phyloP scores from a whole-genome alignment of 352 stramenopile species.

The Phytophthora cryptogea region DNA sequence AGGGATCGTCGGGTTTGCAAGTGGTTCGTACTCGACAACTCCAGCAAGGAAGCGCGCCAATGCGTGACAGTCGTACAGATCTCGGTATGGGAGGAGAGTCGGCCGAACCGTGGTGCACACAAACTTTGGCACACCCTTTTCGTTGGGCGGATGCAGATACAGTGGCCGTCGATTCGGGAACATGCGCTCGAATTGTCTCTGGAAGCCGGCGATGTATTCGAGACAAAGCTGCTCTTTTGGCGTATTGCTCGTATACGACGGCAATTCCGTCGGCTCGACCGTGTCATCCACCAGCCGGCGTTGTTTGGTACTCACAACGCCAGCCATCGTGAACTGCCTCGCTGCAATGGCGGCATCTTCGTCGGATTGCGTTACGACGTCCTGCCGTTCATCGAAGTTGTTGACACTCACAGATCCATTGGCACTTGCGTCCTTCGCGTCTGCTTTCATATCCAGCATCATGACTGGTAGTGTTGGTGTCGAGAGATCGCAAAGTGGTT shows the following conservation, averaged over 20 bases:
- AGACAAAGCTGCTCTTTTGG: constrained; percentile 93
- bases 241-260: constrained; percentile 65
- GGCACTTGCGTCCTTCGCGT: constrained; percentile 44
- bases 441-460: constrained; percentile 55
- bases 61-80: constrained; percentile 91
- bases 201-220: constrained; percentile 93
- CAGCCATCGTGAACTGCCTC: constrained; percentile 73
- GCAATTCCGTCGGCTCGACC: constrained; percentile 25
- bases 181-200: constrained; percentile 88
- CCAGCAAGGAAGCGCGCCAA: constrained; percentile 91
- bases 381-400: constrained; percentile 49
- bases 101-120: constrained; percentile 94
- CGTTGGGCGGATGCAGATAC: constrained; percentile 92
- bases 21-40: constrained; percentile 93
- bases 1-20: constrained; percentile 79
- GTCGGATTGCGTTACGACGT: constrained; percentile 59
- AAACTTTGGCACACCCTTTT: constrained; percentile 93
- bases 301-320: constrained; percentile 83
- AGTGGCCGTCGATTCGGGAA: constrained; percentile 79
- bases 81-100: constrained; percentile 90
- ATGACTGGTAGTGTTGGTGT: constrained; percentile 4
- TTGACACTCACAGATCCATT: constrained; percentile 2
- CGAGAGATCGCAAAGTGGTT: background rate
- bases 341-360: constrained; percentile 61
- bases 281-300: constrained; percentile 71